Evolutionary conservation across 805 yeast genomes (phyloP), one percentile per base, ranked within the genome.

Genomic region (Lachancea waltii): DNA sequence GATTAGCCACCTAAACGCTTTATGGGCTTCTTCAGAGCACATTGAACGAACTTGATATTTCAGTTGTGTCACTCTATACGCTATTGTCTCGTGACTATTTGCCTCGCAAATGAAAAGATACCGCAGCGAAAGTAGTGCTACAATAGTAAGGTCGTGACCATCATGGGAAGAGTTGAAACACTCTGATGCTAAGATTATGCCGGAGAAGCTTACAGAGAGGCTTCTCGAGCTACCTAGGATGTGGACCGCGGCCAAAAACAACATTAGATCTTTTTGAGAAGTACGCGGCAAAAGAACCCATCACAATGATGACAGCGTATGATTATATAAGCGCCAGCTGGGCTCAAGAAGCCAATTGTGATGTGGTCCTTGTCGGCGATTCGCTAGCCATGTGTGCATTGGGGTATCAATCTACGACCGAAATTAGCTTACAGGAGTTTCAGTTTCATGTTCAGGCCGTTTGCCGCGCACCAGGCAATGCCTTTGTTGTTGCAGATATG

Each of bases 361-460:
- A 90, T 49, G 69, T 80, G 41, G 68, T 80, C 5, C 68, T 90
- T 2, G 79, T 90, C 3, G 98, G 98, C 3, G 98, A 90, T 59
- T 89, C 97, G 0, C 63, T 92, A 18, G 86, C 96, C 0, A 90
- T 87, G 96, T 89, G 85, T 1, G 72, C 95, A 0, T 68, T 85
- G 45, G 98, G 98, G 0, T 80, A 81, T 53, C 69, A 68, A 2
- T 78, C 82, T 29, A 81, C 97, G 0, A 77, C 81, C 43, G 83
- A 83, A 50, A 62, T 92, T 19, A 70, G 79, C 2, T 73, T 86
- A 36, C 89, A 85, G 8, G 90, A 92, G 57, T 85, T 86, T 64
- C 58, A 81, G 21, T 82, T 77, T 54, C 85, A 85, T 49, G 79
- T 82, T 27, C 68, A 72, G 37, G 81, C 97, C 0, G 95, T 87